Conservation (phyloP, 495 filamentous ascomycete species). For the Podospora pseudopauciseta region DNA sequence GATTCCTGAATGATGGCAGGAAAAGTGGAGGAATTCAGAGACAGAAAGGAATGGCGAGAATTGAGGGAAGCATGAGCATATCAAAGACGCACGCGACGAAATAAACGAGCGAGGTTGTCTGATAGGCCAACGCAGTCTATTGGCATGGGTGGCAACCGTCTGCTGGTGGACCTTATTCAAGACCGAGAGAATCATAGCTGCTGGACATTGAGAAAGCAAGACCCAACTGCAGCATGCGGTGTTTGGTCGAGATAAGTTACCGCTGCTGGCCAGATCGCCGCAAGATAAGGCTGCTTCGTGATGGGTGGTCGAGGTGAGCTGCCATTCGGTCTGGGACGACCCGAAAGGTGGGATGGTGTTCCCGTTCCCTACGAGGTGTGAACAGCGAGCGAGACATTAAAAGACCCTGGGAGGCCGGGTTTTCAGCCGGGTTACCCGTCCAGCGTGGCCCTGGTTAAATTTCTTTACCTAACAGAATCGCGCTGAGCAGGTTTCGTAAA, state of each 20-base stretch:
- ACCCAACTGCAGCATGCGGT: not conserved
- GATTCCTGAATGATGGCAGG: not conserved
- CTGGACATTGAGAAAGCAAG: not conserved
- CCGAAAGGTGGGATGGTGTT: not conserved
- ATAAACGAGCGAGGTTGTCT: not conserved
- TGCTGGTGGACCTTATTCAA: not conserved
- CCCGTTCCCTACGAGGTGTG: not conserved
- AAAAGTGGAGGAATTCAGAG: not conserved
- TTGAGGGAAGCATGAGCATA: not conserved
- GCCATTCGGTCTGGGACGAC: not conserved
- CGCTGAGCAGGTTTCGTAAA: not conserved
- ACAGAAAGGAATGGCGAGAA: not conserved
- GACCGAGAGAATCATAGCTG: not conserved
- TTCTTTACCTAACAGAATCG: not conserved
- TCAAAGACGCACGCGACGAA: not conserved
- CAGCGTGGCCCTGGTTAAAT: not conserved
- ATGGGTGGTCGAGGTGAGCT: not conserved
- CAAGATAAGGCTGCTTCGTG: not conserved
- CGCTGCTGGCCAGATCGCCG: constrained; percentile 4
- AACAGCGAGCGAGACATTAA: not conserved
- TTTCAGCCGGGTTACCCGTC: not conserved
- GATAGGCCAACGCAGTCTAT: not conserved
- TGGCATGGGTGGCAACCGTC: not conserved
- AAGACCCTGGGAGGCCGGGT: not conserved
- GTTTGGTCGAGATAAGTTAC: not conserved